Percentiles rank a stretch among this genome's conserved stretches.
Evolutionary conservation across 2,329 filamentous ascomycete species (phyloP).

Genomic region (Clonostachys sp.): DNA sequence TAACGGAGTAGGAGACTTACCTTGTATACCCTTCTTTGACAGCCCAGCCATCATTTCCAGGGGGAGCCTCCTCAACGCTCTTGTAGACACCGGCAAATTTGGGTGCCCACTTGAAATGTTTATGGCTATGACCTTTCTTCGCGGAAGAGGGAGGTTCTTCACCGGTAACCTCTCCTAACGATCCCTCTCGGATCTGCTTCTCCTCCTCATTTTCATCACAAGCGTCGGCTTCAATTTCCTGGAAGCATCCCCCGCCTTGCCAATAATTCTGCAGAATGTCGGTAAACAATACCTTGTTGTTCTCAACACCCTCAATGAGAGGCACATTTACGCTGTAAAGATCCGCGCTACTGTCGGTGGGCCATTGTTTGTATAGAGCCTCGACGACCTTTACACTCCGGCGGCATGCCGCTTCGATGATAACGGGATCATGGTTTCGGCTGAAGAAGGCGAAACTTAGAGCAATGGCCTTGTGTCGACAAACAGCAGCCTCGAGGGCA

Average conservation of each 20-base stretch:
- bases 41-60: conserved; percentile 90
- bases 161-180: conserved; percentile 37
- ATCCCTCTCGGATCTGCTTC: conserved; percentile 64
- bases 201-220: conserved; percentile 68
- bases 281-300: conserved; percentile 74
- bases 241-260: conserved; percentile 79
- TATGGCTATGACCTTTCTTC: conserved; percentile 58
- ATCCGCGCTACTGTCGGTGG: conserved; percentile 60
- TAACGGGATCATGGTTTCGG: conserved; percentile 73
- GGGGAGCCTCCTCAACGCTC: conserved; percentile 73
- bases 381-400: conserved; percentile 76
- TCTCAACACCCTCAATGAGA: conserved; percentile 69
- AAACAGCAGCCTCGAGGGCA: conserved; percentile 73
- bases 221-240: conserved; percentile 66
- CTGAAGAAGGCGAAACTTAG: conserved; percentile 88
- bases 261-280: conserved; percentile 88
- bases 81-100: conserved; percentile 82
- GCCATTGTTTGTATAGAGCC: conserved; percentile 73
- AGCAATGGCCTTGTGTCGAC: conserved; percentile 68
- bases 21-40: conserved; percentile 85
- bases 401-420: conserved; percentile 73
- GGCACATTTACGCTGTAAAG: conserved; percentile 93
- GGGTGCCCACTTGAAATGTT: conserved; percentile 94
- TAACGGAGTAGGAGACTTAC: conserved; percentile 36
- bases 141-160: conserved; percentile 13